Percentiles rank a stretch among this genome's conserved stretches.
These are phyloP conservation scores for Boletus sp. DNA, from an alignment of 768 basidiomycete species.

Conservation along the genomic window DNA sequence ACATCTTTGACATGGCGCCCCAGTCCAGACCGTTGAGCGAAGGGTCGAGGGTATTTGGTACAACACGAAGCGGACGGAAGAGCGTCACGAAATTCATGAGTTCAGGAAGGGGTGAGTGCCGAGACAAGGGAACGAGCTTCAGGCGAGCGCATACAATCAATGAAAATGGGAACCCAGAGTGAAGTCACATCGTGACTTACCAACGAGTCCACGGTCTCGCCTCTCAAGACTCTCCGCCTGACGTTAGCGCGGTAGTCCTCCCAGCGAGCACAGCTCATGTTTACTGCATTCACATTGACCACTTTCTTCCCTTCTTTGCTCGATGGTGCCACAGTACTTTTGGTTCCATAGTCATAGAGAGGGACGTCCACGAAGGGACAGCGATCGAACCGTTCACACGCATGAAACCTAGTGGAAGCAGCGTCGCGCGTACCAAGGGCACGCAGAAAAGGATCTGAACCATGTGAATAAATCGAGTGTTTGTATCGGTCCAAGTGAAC, in stretches of 20 bases:
- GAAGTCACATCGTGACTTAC: constrained; percentile 38
- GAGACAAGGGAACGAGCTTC: constrained; percentile 77
- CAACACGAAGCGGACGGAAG: constrained; percentile 71
- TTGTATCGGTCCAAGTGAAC: constrained; percentile 95
- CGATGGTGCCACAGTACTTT: constrained; percentile 17
- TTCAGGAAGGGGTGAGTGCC: constrained; percentile 88
- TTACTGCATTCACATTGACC: constrained; percentile 82
- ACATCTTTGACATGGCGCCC: constrained; percentile 66
- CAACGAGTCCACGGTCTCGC: constrained; percentile 56
- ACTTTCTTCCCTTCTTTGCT: constrained; percentile 54
- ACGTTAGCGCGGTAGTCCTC: constrained; percentile 48
- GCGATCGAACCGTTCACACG: constrained; percentile 81
- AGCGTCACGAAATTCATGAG: constrained; percentile 75
- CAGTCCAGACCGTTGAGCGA: constrained; percentile 61
- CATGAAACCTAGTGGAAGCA: constrained; percentile 78
- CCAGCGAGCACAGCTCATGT: constrained; percentile 58
- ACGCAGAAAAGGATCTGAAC: constrained; percentile 59
- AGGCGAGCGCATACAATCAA: not conserved
- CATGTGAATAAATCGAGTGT: constrained; percentile 54
- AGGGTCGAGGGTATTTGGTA: constrained; percentile 74
- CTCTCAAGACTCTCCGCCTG: constrained; percentile 35
- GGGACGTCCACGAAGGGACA: constrained; percentile 59
- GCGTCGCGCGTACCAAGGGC: constrained; percentile 59
- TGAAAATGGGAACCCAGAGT: not conserved
- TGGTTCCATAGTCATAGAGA: constrained; percentile 13